Base-by-base conservation (phyloP, 345 rosid genomes). In the Gynandropsis gynandra region DNA sequence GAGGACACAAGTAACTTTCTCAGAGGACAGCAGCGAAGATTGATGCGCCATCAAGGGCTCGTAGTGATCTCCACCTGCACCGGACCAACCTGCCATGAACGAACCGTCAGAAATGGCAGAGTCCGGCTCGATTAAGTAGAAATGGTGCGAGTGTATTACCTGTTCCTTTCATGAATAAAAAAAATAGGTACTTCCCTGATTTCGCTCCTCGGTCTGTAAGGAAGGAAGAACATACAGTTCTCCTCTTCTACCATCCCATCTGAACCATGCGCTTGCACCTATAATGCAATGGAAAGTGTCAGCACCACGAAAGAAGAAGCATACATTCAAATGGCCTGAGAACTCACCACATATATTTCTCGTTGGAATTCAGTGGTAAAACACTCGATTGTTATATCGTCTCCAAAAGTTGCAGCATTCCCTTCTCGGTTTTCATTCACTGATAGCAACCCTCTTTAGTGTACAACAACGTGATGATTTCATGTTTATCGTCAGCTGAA, bases 91-190 rank as follows among this genome's bases (percentile, higher is more conserved):
- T 93, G 77, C 20, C 18, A 21, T n/a, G n/a, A n/a, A n/a, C n/a
- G 33, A n/a, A 42, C 16, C 20, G 38, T 8, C 17, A 15, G 49
- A 13, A 7, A 60, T 18, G 8, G 16, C 5, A 16, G 31, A 9
- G 0, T 10, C 0, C 5, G 50, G 47, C 42, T 9, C 8, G 1
- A 12, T 20, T 8, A 4, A 8, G 16, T 12, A 10, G 1, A 7
- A 9, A 10, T 14, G 29, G 33, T 15, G 8, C 42, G 16, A 5
- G 12, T n/a, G 5, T 10, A 6, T 16, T 78, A 87, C 98, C 97
- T 61, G 99, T 85, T 69, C 99, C 99, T 76, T 88, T 93, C 99
- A 93, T 93, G 70, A 93, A 83, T 3, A 93, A n/a, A n/a, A n/a
- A 93, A n/a, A n/a, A n/a, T n/a, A n/a, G 70, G 99, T 38, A 80